Evolutionary conservation across 371 early-diverging fungal genomes (phyloP).

Genomic region (Nematocida sp.): DNA sequence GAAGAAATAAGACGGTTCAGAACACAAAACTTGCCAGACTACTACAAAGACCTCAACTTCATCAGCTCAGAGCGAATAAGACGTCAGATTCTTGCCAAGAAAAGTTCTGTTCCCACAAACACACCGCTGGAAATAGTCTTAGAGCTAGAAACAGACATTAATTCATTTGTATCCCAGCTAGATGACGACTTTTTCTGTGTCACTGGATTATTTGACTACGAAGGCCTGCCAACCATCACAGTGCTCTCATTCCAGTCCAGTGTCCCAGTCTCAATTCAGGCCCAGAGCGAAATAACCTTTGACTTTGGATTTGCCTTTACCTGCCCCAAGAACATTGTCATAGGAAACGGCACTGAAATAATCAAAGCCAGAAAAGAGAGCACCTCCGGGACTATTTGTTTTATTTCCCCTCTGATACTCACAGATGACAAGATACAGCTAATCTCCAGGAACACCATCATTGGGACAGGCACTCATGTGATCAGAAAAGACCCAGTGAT

Average conservation of each 20-base stretch:
- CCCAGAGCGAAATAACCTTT: background rate
- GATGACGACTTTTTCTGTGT: conserved; percentile 7
- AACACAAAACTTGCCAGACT: conserved; percentile 40
- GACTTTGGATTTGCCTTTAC: conserved; percentile 20
- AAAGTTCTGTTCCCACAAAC: conserved; percentile 30
- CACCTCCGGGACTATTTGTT: conserved; percentile 54
- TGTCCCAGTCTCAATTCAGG: background rate
- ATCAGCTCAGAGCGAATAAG: conserved; percentile 25
- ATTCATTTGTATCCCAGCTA: background rate
- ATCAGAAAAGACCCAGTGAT: conserved; percentile 54
- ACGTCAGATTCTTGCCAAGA: conserved; percentile 37
- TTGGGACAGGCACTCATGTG: conserved; percentile 13
- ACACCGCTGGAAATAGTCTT: conserved; percentile 10
- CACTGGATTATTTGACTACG: conserved; percentile 41
- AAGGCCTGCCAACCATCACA: conserved; percentile 30
- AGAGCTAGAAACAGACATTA: background rate
- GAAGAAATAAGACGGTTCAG: conserved; percentile 13
- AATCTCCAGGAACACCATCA: conserved; percentile 7
- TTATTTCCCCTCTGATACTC: conserved; percentile 55
- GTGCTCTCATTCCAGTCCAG: conserved; percentile 21
- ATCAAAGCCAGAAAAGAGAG: conserved; percentile 42
- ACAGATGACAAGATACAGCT: conserved; percentile 35
- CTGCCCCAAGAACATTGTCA: background rate
- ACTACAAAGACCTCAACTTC: conserved; percentile 38
- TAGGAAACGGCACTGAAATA: conserved; percentile 50